Percentiles rank a stretch among this genome's conserved stretches.
Evolutionary conservation across 2,329 filamentous ascomycete species (phyloP).

Genomic region (Fusarium luffae): DNA sequence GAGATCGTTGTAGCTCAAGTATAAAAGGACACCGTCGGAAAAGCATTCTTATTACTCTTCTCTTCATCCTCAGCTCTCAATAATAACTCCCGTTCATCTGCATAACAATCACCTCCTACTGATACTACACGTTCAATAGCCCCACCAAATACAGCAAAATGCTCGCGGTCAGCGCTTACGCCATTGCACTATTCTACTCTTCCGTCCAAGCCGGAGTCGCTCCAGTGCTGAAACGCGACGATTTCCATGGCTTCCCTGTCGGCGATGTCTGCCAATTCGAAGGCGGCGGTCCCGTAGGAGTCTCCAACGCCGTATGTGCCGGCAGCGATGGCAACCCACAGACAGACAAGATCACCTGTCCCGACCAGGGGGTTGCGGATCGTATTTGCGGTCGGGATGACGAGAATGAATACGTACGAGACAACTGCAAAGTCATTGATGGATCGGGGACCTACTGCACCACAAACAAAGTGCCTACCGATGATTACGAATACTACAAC

Average conservation of each 20-base stretch:
- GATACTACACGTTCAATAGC: too few species aligned
- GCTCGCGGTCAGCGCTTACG: too few species aligned
- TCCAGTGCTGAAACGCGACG: too few species aligned
- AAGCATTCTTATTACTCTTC: too few species aligned
- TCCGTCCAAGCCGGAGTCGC: too few species aligned
- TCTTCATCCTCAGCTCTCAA: too few species aligned
- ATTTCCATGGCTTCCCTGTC: too few species aligned
- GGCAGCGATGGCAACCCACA: not conserved
- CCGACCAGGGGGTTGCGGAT: not conserved
- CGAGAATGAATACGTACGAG: not conserved
- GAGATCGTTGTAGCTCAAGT: too few species aligned
- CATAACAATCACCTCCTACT: too few species aligned
- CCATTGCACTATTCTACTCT: rapidly evolving
- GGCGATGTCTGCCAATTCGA: not conserved
- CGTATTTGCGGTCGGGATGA: not conserved
- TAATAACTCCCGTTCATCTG: too few species aligned
- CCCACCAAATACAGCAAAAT: too few species aligned
- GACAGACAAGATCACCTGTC: not conserved
- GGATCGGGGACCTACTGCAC: not conserved
- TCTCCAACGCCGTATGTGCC: not conserved
- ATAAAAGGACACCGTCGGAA: too few species aligned
- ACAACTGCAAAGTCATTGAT: not conserved
- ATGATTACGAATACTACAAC: not conserved
- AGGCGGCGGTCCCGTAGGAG: not conserved
- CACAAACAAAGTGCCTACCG: not conserved